Evolutionary conservation across 345 rosid species (phyloP).

Genomic region (Erodium maritimum): DNA sequence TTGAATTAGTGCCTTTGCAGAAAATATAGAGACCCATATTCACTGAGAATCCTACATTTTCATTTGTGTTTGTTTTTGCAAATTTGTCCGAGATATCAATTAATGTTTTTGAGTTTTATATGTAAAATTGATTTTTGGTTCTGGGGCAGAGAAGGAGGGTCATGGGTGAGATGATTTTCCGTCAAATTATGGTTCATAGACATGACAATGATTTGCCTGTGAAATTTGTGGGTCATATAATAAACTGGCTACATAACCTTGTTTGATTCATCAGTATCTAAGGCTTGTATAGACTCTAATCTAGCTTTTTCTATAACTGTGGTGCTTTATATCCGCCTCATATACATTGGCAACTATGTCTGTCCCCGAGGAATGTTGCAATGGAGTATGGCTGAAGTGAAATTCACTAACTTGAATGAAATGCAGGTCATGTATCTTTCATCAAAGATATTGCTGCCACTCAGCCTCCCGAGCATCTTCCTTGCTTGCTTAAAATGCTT

Average conservation of each 20-base stretch:
- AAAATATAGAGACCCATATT: background rate
- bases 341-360: background rate
- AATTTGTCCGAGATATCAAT: background rate
- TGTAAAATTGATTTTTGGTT: no score
- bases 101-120: background rate
- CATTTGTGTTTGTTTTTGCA: background rate
- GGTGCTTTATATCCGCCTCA: no score
- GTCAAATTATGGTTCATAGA: no score
- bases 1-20: background rate
- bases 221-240: background rate
- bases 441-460: constrained; percentile 61
- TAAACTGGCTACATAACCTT: background rate
- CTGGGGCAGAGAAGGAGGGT: no score
- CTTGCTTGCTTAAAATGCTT: constrained; percentile 58
- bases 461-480: constrained; percentile 61
- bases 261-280: background rate
- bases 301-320: background rate
- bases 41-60: no score
- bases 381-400: background rate
- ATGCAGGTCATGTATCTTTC: constrained; percentile 58
- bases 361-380: background rate
- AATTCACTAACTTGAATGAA: background rate
- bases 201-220: background rate
- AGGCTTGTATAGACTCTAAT: background rate
- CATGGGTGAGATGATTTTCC: background rate